These are phyloP conservation scores for Eucalyptus albens DNA, from an alignment of 345 rosid genomes.

Conservation along the genomic window DNA sequence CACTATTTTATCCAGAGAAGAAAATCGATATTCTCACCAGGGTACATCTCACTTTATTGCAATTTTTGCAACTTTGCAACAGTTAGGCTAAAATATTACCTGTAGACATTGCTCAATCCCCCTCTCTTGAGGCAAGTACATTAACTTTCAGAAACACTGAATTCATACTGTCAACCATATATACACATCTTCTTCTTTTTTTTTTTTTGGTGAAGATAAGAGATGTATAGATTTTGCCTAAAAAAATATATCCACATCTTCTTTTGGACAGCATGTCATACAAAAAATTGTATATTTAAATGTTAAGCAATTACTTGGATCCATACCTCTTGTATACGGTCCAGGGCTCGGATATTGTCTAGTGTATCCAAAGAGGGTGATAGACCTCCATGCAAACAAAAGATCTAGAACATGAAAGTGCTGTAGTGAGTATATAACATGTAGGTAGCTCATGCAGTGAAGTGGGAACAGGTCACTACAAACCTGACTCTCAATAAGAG, in stretches of 20 bases:
- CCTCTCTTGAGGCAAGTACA: neutral
- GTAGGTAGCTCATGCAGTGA: neutral
- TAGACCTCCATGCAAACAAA: conserved; percentile 96
- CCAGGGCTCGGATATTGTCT: conserved; percentile 80
- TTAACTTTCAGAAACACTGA: neutral
- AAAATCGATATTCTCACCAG: neutral
- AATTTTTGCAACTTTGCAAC: neutral
- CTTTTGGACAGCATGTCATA: neutral
- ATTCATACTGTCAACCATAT: neutral
- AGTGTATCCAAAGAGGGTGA: conserved; percentile 89
- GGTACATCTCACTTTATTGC: neutral
- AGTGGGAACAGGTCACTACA: neutral
- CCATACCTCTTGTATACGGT: conserved; percentile 80
- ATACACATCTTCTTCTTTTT: neutral
- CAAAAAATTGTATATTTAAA: neutral
- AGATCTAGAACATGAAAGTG: conserved; percentile 25
- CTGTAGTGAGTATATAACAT: neutral
- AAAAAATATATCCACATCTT: neutral
- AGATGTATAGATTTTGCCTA: too few species aligned
- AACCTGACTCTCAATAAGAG: conserved; percentile 95
- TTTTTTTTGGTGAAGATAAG: too few species aligned
- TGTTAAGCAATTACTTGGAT: neutral
- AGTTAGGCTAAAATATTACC: neutral
- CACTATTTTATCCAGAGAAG: neutral
- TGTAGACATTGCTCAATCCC: neutral